Percentiles rank a stretch among this genome's conserved stretches.
Conservation (phyloP, 306 rosid genomes). For the Herpetospermum pedunculosum region DNA sequence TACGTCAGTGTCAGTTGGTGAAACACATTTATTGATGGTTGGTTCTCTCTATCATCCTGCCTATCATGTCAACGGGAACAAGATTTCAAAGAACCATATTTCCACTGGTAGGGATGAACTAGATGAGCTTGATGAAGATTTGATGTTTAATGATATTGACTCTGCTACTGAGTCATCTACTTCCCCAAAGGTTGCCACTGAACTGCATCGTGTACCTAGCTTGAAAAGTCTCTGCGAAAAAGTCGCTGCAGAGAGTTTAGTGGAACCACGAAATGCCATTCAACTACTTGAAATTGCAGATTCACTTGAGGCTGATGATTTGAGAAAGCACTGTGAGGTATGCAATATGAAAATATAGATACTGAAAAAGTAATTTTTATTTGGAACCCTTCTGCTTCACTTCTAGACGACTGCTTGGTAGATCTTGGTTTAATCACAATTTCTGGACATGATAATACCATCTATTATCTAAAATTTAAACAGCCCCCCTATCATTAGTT, state of each 20-base stretch:
- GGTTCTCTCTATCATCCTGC: slow-evolving; percentile 76
- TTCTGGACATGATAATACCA: background rate
- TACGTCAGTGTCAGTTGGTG: slow-evolving; percentile 83
- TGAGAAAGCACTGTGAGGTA: slow-evolving; percentile 89
- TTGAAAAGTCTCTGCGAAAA: slow-evolving; percentile 81
- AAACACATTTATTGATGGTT: slow-evolving; percentile 71
- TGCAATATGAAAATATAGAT: background rate
- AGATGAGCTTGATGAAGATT: slow-evolving; percentile 56
- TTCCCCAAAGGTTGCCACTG: slow-evolving; percentile 25
- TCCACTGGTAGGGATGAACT: slow-evolving; percentile 27
- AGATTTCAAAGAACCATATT: slow-evolving; percentile 29
- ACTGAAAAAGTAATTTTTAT: background rate
- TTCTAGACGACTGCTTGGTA: background rate
- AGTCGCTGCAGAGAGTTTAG: slow-evolving; percentile 71
- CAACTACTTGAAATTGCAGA: slow-evolving; percentile 86
- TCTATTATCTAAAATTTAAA: background rate
- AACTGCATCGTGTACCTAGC: slow-evolving; percentile 42
- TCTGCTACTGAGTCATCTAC: slow-evolving; percentile 19
- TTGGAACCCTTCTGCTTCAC: background rate
- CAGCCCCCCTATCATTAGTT: background rate
- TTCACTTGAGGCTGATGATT: slow-evolving; percentile 65
- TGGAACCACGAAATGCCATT: slow-evolving; percentile 90
- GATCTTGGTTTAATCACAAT: background rate
- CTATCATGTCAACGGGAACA: slow-evolving; percentile 29
- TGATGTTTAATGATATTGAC: slow-evolving; percentile 46